Evolutionary conservation across 495 filamentous ascomycete species (phyloP), one percentile per base, ranked within the genome.

Genomic region (Xylaria acuta): DNA sequence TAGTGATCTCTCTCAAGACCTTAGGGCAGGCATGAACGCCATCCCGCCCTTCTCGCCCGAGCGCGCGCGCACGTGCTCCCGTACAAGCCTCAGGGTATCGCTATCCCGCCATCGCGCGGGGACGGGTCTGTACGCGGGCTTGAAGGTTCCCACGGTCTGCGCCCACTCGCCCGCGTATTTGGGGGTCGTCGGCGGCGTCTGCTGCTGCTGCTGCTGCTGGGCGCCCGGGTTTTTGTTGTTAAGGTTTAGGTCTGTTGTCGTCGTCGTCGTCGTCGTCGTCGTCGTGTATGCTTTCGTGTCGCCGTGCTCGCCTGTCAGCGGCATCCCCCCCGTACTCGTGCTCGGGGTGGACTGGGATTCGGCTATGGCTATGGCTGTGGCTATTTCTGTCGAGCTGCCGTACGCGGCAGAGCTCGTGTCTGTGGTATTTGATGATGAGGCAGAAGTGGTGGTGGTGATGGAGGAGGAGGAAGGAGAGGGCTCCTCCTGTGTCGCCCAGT

Each of bases 401-500:
- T 75, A 64, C 72, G 70, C 0, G 22, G 78, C 36, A 58, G 79
- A 67, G 71, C 77, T 73, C 71, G 84, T 76, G 81, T 84, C 60
- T 75, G 73, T 69, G 0, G n/a, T 16, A 11, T 9, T 22, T 1
- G 51, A 34, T 18, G 30, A 20, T n/a, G 72, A 8, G 22, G 78
- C n/a, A 53, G 75, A 49, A 73, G 81, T 64, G 78, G 81, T 11
- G 72, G 76, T 34, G n/a, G 69, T 51, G 30, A 38, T 78, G 41
- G 78, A 76, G 45, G 77, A 81, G 32, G 73, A 34, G 2, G 84
- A 79, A 18, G 89, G 87, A 0, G 84, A 78, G 1, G 88, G 84
- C 7, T 92, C 88, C 73, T 92, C 90, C 80, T 99, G 97, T n/a
- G 97, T 99, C 0, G 94, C 93, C 96, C 96, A 99, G 87, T 99